These are phyloP conservation scores for Chaetomiaceae sp. DNA, from an alignment of 2,329 filamentous ascomycete genomes.

Conservation along the genomic window DNA sequence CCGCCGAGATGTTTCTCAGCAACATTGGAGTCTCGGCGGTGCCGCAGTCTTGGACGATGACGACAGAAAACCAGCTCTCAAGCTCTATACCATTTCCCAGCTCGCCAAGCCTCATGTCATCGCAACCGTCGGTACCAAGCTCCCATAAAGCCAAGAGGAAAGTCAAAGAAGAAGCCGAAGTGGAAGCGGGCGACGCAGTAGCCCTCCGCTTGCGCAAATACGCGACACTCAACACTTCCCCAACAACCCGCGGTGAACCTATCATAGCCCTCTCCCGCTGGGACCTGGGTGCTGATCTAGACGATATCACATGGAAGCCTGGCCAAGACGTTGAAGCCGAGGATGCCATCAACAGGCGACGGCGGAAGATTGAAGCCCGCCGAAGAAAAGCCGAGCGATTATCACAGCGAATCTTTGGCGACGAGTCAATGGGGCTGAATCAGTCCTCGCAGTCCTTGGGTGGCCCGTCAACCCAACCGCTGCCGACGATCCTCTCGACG, in stretches of 20 bases:
- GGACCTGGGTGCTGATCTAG: conserved; percentile 21
- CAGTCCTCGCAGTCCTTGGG: conserved; percentile 16
- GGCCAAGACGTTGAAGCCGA: conserved; percentile 19
- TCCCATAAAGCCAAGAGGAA: conserved; percentile 4
- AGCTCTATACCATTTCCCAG: conserved; percentile 17
- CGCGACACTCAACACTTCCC: conserved; percentile 11
- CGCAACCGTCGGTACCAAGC: conserved; percentile 7
- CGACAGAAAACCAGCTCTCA: conserved; percentile 2
- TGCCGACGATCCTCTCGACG: conserved; percentile 10
- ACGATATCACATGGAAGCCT: conserved; percentile 19
- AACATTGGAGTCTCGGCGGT: conserved; percentile 20
- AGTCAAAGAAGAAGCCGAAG: background rate
- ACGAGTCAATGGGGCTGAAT: conserved; percentile 8
- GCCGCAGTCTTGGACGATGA: conserved; percentile 13
- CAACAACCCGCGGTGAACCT: conserved; percentile 5
- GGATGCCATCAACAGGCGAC: conserved; percentile 14
- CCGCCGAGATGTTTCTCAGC: conserved; percentile 23
- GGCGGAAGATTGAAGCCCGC: conserved; percentile 19
- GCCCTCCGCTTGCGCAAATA: conserved; percentile 22
- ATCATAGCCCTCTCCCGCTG: conserved; percentile 18
- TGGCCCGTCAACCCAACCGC: conserved; percentile 1
- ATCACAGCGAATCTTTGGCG: conserved; percentile 19
- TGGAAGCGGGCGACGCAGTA: conserved; percentile 11
- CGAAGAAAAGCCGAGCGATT: conserved; percentile 20
- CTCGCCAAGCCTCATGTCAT: conserved; percentile 16